These are phyloP conservation scores for Monilinia vaccinii-corymbosi DNA, from an alignment of 2,329 filamentous ascomycete species.

Conservation along the genomic window DNA sequence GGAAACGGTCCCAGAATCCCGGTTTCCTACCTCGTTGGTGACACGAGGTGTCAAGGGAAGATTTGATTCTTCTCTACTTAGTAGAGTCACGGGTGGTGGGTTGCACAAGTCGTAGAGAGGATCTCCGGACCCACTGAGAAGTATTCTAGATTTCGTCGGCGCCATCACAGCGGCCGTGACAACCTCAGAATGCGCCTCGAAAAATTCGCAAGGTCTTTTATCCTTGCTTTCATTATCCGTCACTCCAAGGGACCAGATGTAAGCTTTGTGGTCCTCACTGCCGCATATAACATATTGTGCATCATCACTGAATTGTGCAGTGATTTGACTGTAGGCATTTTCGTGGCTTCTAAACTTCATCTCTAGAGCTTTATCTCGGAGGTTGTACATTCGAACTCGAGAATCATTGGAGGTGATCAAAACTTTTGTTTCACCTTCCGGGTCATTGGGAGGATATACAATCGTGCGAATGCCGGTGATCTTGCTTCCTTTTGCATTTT, in stretches of 20 bases:
- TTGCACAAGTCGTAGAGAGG: constrained; percentile 97
- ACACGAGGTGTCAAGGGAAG: constrained; percentile 35
- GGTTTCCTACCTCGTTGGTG: constrained; percentile 18
- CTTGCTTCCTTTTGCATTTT: constrained; percentile 93
- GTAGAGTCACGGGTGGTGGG: constrained; percentile 76
- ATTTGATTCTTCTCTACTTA: constrained; percentile 60
- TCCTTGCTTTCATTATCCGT: constrained; percentile 51
- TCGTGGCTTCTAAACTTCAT: constrained; percentile 88
- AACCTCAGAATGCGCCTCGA: constrained; percentile 81
- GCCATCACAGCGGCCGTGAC: constrained; percentile 87
- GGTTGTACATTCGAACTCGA: constrained; percentile 78
- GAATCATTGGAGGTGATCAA: constrained; percentile 94
- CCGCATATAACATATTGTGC: constrained; percentile 81
- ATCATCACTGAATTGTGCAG: constrained; percentile 81
- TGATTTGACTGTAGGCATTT: constrained; percentile 83
- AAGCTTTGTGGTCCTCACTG: constrained; percentile 82
- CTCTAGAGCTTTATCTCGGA: constrained; percentile 76
- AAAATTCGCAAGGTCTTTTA: constrained; percentile 76
- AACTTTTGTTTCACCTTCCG: constrained; percentile 61
- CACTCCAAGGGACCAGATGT: constrained; percentile 71
- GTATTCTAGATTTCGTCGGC: constrained; percentile 65
- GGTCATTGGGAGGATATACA: constrained; percentile 44
- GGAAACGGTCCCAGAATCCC: constrained; percentile 16
- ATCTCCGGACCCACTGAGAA: constrained; percentile 70
- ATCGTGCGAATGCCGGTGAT: constrained; percentile 88